Evolutionary conservation across 805 yeast species (phyloP).

Genomic region (Debaryomyces maramus): DNA sequence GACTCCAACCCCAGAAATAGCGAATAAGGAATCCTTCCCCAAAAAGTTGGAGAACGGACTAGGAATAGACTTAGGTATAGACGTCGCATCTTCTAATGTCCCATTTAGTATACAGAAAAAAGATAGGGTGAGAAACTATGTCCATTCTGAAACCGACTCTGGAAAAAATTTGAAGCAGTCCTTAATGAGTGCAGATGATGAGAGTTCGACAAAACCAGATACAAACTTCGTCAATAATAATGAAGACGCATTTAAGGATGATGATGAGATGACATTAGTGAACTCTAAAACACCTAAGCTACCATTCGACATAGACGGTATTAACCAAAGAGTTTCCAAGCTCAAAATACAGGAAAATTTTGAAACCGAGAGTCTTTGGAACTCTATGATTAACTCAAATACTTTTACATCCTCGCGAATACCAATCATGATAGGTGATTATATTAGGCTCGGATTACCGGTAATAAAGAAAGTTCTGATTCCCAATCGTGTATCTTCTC

Average conservation of each 20-base stretch:
- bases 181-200: slow-evolving; percentile 2
- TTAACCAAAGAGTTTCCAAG: slow-evolving; percentile 1
- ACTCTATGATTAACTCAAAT: neutral
- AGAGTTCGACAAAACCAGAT: neutral
- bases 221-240: neutral
- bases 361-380: slow-evolving; percentile 2
- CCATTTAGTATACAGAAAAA: slow-evolving; percentile 35
- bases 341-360: slow-evolving; percentile 1
- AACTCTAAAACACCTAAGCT: slow-evolving; percentile 11
- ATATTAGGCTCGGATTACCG: slow-evolving; percentile 20
- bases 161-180: slow-evolving; percentile 6
- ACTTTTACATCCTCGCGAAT: slow-evolving; percentile 16
- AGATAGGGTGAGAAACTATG: slow-evolving; percentile 24
- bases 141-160: neutral
- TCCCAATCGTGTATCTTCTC: slow-evolving; percentile 11
- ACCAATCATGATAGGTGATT: slow-evolving; percentile 26
- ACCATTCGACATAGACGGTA: neutral
- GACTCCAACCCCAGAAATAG: neutral
- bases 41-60: slow-evolving; percentile 16
- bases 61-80: slow-evolving; percentile 33
- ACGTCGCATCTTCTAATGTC: slow-evolving; percentile 24
- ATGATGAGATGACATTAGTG: slow-evolving; percentile 17
- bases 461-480: slow-evolving; percentile 20
- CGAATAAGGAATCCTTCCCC: slow-evolving; percentile 1
- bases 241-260: slow-evolving; percentile 5